Conservation (phyloP, 1,139 yeast species). For the Entelexis paramagnoliae region DNA sequence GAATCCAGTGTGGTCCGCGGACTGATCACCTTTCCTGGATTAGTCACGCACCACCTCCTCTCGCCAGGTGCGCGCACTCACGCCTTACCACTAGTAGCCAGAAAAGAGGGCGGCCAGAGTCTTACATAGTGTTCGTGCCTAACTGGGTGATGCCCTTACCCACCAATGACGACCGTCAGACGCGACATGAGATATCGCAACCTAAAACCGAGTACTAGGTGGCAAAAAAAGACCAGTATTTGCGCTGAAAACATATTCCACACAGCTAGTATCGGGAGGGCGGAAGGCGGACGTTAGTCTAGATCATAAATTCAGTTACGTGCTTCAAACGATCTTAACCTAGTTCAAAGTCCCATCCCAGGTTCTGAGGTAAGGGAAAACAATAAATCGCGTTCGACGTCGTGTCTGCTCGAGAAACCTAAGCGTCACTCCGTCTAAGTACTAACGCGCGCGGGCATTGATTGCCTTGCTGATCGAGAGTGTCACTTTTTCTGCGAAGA, state of each 20-base stretch:
- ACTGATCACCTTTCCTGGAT: neutral
- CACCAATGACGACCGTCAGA: neutral
- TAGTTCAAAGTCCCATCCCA: neutral
- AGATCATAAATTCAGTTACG: too few relatives aligned
- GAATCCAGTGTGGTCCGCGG: neutral
- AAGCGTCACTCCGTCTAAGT: neutral
- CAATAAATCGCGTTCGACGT: neutral
- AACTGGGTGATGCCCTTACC: neutral
- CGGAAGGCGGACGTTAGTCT: too few relatives aligned
- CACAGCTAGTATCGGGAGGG: too few relatives aligned
- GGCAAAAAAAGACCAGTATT: too few relatives aligned
- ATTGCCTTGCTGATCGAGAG: neutral
- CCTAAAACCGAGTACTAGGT: neutral
- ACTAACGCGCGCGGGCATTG: neutral
- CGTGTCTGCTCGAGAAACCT: neutral
- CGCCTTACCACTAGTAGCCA: too few relatives aligned
- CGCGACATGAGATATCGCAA: neutral
- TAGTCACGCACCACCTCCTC: neutral
- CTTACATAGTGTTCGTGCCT: too few relatives aligned
- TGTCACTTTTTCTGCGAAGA: neutral
- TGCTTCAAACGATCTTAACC: too few relatives aligned
- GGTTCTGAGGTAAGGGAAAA: neutral
- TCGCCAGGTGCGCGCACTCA: too few relatives aligned
- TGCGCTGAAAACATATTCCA: too few relatives aligned
- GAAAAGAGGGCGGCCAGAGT: too few relatives aligned